phyloP scores from a whole-genome alignment of 805 yeast genomes.

The Yamadazyma takamatsuzukensis region DNA sequence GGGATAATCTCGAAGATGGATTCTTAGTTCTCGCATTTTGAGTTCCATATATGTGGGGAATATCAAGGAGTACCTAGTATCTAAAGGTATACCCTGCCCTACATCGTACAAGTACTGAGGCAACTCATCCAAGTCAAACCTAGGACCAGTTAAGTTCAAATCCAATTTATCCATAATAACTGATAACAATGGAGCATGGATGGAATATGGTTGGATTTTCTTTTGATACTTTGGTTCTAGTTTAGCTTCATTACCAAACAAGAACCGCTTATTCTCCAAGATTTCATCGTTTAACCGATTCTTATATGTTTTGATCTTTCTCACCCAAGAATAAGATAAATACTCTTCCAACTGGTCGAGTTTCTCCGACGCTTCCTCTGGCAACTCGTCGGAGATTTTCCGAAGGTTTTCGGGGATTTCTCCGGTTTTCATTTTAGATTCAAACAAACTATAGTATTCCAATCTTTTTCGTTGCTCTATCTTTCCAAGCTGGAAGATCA shows the following conservation, averaged over 20 bases:
- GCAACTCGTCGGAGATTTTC: background rate
- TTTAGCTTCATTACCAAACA: conserved; percentile 33
- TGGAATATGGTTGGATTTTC: conserved; percentile 28
- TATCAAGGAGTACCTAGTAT: conserved; percentile 62
- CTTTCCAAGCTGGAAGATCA: conserved; percentile 40
- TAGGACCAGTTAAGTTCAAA: conserved; percentile 22
- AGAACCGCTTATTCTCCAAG: conserved; percentile 28
- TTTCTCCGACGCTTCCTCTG: conserved; percentile 5
- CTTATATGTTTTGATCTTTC: conserved; percentile 50
- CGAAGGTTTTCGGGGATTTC: background rate
- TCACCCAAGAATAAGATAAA: conserved; percentile 68
- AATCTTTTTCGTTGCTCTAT: conserved; percentile 37
- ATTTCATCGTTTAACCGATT: conserved; percentile 33
- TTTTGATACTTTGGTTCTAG: conserved; percentile 13
- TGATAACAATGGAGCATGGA: conserved; percentile 33
- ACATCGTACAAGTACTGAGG: conserved; percentile 62
- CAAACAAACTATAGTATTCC: conserved; percentile 26
- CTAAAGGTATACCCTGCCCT: conserved; percentile 82
- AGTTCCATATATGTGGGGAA: conserved; percentile 63
- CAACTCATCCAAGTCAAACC: conserved; percentile 34
- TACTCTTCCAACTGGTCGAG: conserved; percentile 35
- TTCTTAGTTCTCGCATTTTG: conserved; percentile 55
- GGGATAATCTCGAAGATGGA: conserved; percentile 82
- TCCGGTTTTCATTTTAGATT: conserved; percentile 7
- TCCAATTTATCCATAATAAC: conserved; percentile 26